Evolutionary conservation across 1,284 basidiomycete genomes (phyloP).

Genomic region (Ustilago nuda): DNA sequence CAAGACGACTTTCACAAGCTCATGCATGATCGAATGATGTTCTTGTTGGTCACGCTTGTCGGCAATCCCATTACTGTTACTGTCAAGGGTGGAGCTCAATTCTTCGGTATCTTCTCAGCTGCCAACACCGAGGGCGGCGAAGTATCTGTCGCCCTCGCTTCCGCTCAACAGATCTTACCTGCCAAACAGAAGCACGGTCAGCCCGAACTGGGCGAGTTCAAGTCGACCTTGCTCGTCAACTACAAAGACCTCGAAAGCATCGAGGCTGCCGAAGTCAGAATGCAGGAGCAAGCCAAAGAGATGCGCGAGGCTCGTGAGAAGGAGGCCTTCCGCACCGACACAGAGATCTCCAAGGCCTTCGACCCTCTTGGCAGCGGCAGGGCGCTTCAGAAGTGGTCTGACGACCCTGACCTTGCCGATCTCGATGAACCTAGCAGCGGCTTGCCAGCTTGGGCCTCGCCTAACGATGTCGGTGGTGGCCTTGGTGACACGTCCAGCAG

Average conservation of each 20-base stretch:
- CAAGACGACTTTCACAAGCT: slow-evolving; percentile 43
- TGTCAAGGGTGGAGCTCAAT: slow-evolving; percentile 51
- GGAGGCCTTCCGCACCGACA: slow-evolving; percentile 63
- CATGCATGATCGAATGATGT: slow-evolving; percentile 57
- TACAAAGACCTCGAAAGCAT: slow-evolving; percentile 56
- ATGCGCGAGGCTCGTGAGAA: slow-evolving; percentile 47
- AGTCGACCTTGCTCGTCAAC: slow-evolving; percentile 51
- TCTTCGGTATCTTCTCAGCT: slow-evolving; percentile 63
- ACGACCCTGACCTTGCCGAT: slow-evolving; percentile 53
- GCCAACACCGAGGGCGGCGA: slow-evolving; percentile 54
- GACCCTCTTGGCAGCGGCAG: slow-evolving; percentile 55
- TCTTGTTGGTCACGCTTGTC: slow-evolving; percentile 55
- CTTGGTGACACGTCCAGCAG: slow-evolving; percentile 17
- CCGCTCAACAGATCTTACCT: slow-evolving; percentile 55
- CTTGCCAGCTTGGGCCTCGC: slow-evolving; percentile 39
- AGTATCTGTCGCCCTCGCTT: slow-evolving; percentile 55
- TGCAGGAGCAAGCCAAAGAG: slow-evolving; percentile 56
- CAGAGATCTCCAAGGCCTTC: slow-evolving; percentile 57
- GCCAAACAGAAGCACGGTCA: slow-evolving; percentile 24
- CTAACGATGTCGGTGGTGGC: slow-evolving; percentile 18
- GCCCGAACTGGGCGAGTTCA: slow-evolving; percentile 49
- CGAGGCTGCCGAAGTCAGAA: slow-evolving; percentile 49
- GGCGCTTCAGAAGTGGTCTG: slow-evolving; percentile 59
- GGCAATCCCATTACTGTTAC: slow-evolving; percentile 60
- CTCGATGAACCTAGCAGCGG: slow-evolving; percentile 38